Percentiles rank a stretch among this genome's conserved stretches.
These are phyloP conservation scores for Pseudonitzschia multiseries DNA, from an alignment of 108 stramenopile genomes.

Conservation along the genomic window DNA sequence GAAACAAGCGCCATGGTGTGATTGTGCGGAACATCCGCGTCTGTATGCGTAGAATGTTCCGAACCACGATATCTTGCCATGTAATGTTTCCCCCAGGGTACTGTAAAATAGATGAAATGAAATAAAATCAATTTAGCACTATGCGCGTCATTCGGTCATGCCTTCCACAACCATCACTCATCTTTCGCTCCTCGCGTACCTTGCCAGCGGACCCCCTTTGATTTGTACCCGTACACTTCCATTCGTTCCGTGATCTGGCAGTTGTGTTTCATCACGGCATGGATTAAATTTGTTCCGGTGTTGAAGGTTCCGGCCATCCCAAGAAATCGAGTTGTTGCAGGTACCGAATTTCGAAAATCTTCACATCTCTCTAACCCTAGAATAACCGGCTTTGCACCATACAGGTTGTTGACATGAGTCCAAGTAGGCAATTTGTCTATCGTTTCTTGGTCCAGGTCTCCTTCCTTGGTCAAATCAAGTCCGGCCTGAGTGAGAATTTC, in stretches of 20 bases:
- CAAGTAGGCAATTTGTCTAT: slow-evolving; percentile 31
- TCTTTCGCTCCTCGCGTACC: neutral
- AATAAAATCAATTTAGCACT: neutral
- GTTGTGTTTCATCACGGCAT: slow-evolving; percentile 24
- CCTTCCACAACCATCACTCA: too few relatives aligned
- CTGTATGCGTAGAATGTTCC: slow-evolving; percentile 8
- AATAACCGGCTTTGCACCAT: slow-evolving; percentile 33
- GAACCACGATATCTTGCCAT: slow-evolving; percentile 17
- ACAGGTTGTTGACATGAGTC: slow-evolving; percentile 16
- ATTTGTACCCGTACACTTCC: slow-evolving; percentile 22
- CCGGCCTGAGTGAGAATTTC: slow-evolving; percentile 13
- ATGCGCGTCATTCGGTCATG: neutral
- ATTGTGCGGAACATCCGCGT: slow-evolving; percentile 20
- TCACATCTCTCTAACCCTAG: slow-evolving; percentile 28
- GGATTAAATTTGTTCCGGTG: slow-evolving; percentile 26
- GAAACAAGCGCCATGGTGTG: slow-evolving; percentile 67
- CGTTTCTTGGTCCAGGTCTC: slow-evolving; percentile 19
- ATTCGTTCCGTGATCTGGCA: slow-evolving; percentile 36
- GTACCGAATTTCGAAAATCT: slow-evolving; percentile 3
- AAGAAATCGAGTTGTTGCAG: slow-evolving; percentile 15
- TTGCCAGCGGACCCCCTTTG: slow-evolving; percentile 60
- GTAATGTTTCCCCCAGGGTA: slow-evolving; percentile 75
- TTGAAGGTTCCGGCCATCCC: slow-evolving; percentile 32
- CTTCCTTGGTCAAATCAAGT: neutral
- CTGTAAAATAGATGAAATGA: slow-evolving; percentile 19